Percentiles rank a stretch among this genome's conserved stretches.
These are phyloP conservation scores for Spergularia marina DNA, from an alignment of 148 eudicot species.

Conservation along the genomic window DNA sequence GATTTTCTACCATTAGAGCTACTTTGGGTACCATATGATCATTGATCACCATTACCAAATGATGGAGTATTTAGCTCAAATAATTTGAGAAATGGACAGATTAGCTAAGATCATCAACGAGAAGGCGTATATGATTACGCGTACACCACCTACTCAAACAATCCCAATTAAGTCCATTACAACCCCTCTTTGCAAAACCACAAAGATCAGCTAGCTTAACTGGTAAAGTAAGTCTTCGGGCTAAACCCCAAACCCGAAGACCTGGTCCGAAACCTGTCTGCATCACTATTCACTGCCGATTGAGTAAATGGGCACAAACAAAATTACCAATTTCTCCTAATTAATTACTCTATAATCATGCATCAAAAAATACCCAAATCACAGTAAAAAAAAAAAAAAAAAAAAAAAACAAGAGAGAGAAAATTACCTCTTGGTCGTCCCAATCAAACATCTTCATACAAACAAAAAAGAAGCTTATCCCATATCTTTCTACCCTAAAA, in stretches of 20 bases:
- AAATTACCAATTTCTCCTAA: not conserved
- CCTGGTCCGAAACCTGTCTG: not conserved
- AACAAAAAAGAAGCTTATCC: slow-evolving; percentile 23
- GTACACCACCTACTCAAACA: too few species aligned
- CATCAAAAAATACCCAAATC: not conserved
- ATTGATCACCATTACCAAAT: not conserved
- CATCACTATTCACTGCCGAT: not conserved
- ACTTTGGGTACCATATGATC: not conserved
- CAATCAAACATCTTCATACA: slow-evolving; percentile 74
- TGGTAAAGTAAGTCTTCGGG: not conserved
- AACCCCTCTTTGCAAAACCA: too few species aligned
- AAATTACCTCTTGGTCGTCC: slow-evolving; percentile 73
- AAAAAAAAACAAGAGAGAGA: not conserved
- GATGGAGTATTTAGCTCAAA: too few species aligned
- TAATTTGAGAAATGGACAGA: too few species aligned
- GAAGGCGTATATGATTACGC: too few species aligned
- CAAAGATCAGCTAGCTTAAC: not conserved
- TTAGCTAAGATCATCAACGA: too few species aligned
- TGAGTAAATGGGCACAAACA: not conserved
- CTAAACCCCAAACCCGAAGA: not conserved
- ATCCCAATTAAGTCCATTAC: too few species aligned
- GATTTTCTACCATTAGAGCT: not conserved
- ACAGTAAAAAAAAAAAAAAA: not conserved
- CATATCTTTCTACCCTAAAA: slow-evolving; percentile 20
- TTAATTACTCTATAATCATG: not conserved